Evolutionary conservation across 805 yeast species (phyloP), one percentile per base, ranked within the genome.

Genomic region (Priceomyces haplophilus): DNA sequence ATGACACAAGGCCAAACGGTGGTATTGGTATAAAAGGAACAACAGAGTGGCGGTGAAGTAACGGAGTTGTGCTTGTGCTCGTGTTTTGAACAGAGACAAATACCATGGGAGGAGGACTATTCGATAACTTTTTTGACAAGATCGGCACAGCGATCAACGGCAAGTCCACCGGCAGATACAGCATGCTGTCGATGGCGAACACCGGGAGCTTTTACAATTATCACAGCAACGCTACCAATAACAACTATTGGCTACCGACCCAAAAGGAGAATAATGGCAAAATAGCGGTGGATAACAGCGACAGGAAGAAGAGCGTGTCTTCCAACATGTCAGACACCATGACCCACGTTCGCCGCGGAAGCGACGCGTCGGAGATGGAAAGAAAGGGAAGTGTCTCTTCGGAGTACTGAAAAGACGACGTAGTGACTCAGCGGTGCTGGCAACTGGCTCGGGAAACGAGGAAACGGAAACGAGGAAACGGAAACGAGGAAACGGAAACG

Each of bases 231-330:
- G 54, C 59, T 17, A 65, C 68, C 27, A 69, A 69, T 46, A 69
- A 68, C 47, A 60, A 64, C 20, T 68, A 62, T 27, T 69, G 74
- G 74, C 47, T 68, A 51, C 66, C 71, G 37, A 18, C 30, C 12
- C 42, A 24, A 36, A 48, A 40, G 19, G 46, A 37, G 2, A 36
- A 45, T 5, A 34, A 19, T 4, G 41, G 37, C 8, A 27, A 43
- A 21, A 33, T 44, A 10, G 44, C 37, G 10, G 41, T 15, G 5
- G 15, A 10, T 12, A 18, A 40, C 12, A 30, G 18, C 25, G 49
- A 43, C 10, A 42, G 58, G n/a, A 45, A 43, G 47, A 46, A 40
- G n/a, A 46, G 53, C 36, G 44, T 48, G 12, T 3, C 39, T n/a
- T 36, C 39, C 12, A 31, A 36, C 12, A 36, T 36, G 32, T 36